Base-by-base conservation (phyloP, 2,329 filamentous ascomycete genomes). In the Pleurostoma richardsiae region DNA sequence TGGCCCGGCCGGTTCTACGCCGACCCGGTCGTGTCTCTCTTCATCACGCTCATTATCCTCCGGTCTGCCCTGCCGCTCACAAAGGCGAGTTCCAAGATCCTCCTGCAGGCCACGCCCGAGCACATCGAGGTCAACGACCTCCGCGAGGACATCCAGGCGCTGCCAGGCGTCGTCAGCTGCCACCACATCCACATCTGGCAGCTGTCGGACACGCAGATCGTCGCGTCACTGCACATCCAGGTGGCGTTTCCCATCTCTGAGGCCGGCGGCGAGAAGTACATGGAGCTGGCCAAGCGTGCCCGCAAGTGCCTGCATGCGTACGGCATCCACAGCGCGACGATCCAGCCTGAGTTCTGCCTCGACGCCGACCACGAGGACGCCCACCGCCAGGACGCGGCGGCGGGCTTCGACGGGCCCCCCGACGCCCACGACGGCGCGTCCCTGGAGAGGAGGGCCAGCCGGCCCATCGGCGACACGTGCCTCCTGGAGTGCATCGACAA, bases 171-270 rank as follows among this genome's bases (percentile, higher is more conserved):
- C 42, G 74, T 94, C 51, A 90, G 87, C 63, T 96, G 90, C 61
- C 94, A 99, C 68, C 92, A 99, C 64, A 78, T 99, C 27, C 94
- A 99, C 64, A 90, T 99, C 52, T 99, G 94, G 94, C 92, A 97
- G 66, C 79, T 99, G 31, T 95, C 88, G 11, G 92, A 97, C 62
- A 94, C 90, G 44, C 96, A 96, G 72, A 76, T 96, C 31, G 86
- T 99, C 36, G 92, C 94, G 10, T 94, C 88, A 8, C 81, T 99
- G 67, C 94, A 99, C 62, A 85, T 99, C 40, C 90, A 96, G 64
- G 86, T 99, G 27, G 83, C 85, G 41, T 96, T 95, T 64, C 88
- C 91, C 56, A 90, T 95, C 65, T 85, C 90, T 61, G 88, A 87
- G 42, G 82, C 90, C 56, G 86, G 86, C 39, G 82, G 80, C 39